Base-by-base conservation (phyloP, 1,139 yeast species). In the Candida sp. region DNA sequence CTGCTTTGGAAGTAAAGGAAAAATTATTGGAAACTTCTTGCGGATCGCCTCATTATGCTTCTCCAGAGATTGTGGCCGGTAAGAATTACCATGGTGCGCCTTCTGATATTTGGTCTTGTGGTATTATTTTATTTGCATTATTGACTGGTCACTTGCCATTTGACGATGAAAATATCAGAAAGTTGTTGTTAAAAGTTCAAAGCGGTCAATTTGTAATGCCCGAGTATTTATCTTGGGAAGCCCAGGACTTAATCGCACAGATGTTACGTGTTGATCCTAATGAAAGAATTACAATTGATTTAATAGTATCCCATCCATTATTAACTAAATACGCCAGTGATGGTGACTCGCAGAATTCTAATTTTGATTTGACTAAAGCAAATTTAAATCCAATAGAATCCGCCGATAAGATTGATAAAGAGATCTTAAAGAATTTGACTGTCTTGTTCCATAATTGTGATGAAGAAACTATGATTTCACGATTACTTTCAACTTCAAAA, bases 11-110 rank as follows among this genome's bases (percentile, higher is more conserved):
- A 63, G 84, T 95, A 35, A 79, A 81, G 45, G 95, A 86, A 54
- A 80, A 87, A 55, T 69, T 93, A 58, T 73, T 95, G 45, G 97
- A 93, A 62, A 93, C 99, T 1, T 85, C 95, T 29, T 93, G 99
- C 67, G 99, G 99, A 1, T 89, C 97, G 21, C 99, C 99, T 21
- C 99, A 95, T 65, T 93, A 93, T 66, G 99, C 99, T 1, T 88
- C 97, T 11, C 99, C 99, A 0, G 99, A 93, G 63, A 93, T 93
- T 52, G 97, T 93, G 3, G 88, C 96, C 8, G 99, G 99, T 38
- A 81, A 85, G 51, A 87, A 82, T 48, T 93, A 93, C 62, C 98
- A 93, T 60, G 99, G 99, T 12, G 93, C 96, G 19, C 97, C 97
- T 25, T 84, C 95, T 33, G 99, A 93, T 64, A 93, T 93, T 43